Percentiles rank a stretch among this genome's conserved stretches.
phyloP scores from a whole-genome alignment of 768 basidiomycete genomes.

The Steccherinum ochraceum region DNA sequence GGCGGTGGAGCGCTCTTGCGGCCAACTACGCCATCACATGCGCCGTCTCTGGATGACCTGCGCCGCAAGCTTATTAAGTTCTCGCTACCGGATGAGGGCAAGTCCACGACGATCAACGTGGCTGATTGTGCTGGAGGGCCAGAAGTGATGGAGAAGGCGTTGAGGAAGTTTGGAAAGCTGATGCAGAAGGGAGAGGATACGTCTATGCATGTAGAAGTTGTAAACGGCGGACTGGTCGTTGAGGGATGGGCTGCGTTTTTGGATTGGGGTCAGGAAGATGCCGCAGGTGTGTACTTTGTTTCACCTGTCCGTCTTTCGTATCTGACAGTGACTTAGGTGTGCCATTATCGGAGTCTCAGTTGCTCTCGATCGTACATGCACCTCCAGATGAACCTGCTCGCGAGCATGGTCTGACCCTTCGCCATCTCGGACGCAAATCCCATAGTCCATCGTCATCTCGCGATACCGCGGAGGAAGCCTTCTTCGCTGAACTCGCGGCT shows the following conservation, averaged over 20 bases:
- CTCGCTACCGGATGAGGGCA: conserved; percentile 73
- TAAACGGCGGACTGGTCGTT: conserved; percentile 71
- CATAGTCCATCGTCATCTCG: conserved; percentile 15
- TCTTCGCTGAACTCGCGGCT: conserved; percentile 6
- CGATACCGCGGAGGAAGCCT: conserved; percentile 11
- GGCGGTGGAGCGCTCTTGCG: conserved; percentile 55
- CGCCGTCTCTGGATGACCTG: conserved; percentile 68
- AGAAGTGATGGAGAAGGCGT: conserved; percentile 82
- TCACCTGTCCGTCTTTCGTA: background rate
- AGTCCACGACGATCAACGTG: conserved; percentile 63
- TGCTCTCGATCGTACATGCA: conserved; percentile 79
- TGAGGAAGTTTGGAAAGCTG: conserved; percentile 84
- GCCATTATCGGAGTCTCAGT: conserved; percentile 74
- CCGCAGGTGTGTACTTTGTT: conserved; percentile 37
- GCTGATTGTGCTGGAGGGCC: conserved; percentile 74
- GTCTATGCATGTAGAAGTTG: conserved; percentile 53
- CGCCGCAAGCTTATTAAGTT: conserved; percentile 87
- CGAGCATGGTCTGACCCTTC: conserved; percentile 72
- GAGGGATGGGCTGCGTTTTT: conserved; percentile 89
- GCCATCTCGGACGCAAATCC: conserved; percentile 43
- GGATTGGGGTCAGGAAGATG: conserved; percentile 48
- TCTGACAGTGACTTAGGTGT: conserved; percentile 40
- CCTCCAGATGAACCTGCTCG: conserved; percentile 73
- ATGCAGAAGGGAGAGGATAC: conserved; percentile 31
- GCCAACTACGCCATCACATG: conserved; percentile 34